phyloP scores from a whole-genome alignment of 257 asterid species.

The Rehmannia glutinosa region DNA sequence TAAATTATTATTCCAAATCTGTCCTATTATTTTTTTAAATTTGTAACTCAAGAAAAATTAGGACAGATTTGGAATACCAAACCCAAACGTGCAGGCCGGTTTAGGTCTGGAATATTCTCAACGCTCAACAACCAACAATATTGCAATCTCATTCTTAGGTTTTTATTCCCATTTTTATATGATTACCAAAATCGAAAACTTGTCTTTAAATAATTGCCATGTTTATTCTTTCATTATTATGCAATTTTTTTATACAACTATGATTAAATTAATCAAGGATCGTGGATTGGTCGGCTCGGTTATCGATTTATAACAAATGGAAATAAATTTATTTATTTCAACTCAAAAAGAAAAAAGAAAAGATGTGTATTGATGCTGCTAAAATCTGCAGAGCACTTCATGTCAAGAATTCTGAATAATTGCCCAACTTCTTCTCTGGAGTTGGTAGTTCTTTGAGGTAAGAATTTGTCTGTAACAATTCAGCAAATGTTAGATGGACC shows the following conservation, averaged over 20 bases:
- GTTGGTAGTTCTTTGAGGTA: too few species aligned
- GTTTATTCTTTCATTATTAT: not conserved
- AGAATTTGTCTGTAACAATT: too few species aligned
- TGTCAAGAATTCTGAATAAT: too few species aligned
- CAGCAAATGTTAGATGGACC: too few species aligned
- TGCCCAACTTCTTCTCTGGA: too few species aligned
- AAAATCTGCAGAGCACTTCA: too few species aligned
- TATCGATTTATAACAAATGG: not conserved
- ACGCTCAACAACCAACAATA: constrained; percentile 12
- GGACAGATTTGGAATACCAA: constrained; percentile 2
- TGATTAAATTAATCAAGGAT: not conserved
- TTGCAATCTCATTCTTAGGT: constrained; percentile 19
- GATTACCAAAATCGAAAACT: constrained; percentile 12
- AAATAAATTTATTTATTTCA: too few species aligned
- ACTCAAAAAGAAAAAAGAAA: too few species aligned
- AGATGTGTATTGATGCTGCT: too few species aligned
- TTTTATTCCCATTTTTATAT: not conserved
- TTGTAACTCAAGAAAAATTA: not conserved
- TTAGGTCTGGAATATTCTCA: constrained; percentile 7
- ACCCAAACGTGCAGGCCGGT: constrained; percentile 29
- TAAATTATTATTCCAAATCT: too few species aligned
- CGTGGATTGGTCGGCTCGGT: constrained; percentile 28
- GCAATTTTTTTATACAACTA: not conserved
- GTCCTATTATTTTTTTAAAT: too few species aligned
- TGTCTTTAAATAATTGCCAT: not conserved